Base-by-base conservation (phyloP, 331 rosid genomes). In the Quercus lobata region DNA sequence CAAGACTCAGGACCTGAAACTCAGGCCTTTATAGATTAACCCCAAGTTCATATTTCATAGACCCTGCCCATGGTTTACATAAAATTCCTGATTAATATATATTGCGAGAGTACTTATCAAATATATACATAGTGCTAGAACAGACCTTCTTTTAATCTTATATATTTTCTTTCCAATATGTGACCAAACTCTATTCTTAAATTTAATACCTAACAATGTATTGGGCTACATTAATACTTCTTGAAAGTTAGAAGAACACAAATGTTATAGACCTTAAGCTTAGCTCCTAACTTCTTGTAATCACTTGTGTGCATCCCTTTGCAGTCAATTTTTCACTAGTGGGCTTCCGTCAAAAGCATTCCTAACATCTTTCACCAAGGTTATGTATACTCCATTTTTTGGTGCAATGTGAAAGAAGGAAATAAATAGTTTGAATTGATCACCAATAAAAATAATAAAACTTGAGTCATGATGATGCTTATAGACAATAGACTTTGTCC, bases 271-370 rank as follows among this genome's bases (percentile, higher is more conserved):
- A 91, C 99, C 98, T 91, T 91, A 74, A 95, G 97, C 83, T 95
- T 95, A 83, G 93, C 98, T 49, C 98, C 97, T 82, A 93, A 53
- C 90, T 90, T 95, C 90, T 91, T 95, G 91, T 95, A 95, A 87
- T 93, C 99, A 77, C 92, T 93, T 32, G 97, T 89, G 63, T 93
- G 94, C 96, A 95, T 87, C 63, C 96, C 96, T 70, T 41, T 87
- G 86, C 99, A 95, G 84, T 93, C 94, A 79, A 95, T 73, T 82
- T 82, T 90, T 95, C 88, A 83, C 98, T 75, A 91, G 73, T 63
- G 85, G 87, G 78, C 97, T 87, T 82, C 93, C 99, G 90, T 93
- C 99, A 73, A 95, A 93, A 80, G 98, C 99, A 85, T 88, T 86
- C 85, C 89, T 87, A 22, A 90, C 97, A 74, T 93, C 96, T 75